Evolutionary conservation across 352 stramenopile species (phyloP), one percentile per base, ranked within the genome.

Genomic region (Pythium pyrilobum): DNA sequence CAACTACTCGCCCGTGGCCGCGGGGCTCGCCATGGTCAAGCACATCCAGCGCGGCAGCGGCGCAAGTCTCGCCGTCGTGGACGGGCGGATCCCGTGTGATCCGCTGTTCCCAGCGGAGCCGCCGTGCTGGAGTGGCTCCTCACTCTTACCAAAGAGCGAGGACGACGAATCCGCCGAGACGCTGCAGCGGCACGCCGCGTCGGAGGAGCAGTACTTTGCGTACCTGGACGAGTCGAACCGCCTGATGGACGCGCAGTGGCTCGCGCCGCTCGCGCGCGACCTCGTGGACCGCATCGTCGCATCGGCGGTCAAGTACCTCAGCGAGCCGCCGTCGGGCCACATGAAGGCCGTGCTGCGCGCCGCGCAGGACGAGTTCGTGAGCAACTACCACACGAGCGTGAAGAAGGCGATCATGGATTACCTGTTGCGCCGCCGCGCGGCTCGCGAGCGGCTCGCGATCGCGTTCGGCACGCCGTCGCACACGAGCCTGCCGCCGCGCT

Each of bases 371-470:
- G 76, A 86, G 39, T 86, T 85, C 39, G 34, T 78, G 8, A 49
- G 54, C 21, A 88, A 76, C 31, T 92, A 89, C 41, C 76, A 80
- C 48, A 29, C 64, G 4, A 90, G 82, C 38, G 58, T 77, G 25
- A 90, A 86, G 66, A 90, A 89, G 54, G 70, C 80, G 4, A 80
- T 90, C 41, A 27, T 92, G 5, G 81, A 92, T 41, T 92, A 90
- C 51, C 23, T 90, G 5, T 49, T 92, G 3, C 49, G 88, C 15
- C 73, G 80, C 0, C 36, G 24, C 7, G 43, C 49, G 9, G 73
- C 79, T 6, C 58, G 76, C 5, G n/a, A 62, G 1, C 77, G 80
- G 9, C 55, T 92, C 2, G 56, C 62, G 10, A 87, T 92, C 38
- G 28, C 49, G 0, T 49, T 66, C 5, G 82, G 82, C 12, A 73